Evolutionary conservation across 768 basidiomycete species (phyloP).

Genomic region (Rhodotorula paludigena): DNA sequence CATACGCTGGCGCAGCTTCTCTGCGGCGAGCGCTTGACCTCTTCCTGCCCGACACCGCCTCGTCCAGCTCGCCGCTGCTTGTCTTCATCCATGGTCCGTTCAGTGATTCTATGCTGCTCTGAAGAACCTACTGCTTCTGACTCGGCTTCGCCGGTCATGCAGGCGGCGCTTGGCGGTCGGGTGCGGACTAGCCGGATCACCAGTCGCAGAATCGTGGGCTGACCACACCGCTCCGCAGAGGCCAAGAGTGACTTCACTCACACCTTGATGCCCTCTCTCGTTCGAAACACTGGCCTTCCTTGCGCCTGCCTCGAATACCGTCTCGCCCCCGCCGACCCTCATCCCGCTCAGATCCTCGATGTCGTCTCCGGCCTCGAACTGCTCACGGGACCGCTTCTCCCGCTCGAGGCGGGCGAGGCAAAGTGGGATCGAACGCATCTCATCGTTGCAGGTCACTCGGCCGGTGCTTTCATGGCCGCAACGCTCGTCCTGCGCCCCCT

Average conservation of each 20-base stretch:
- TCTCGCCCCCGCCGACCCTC: constrained; percentile 18
- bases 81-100: constrained; percentile 33
- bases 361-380: constrained; percentile 28
- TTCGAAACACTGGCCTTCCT: constrained; percentile 17
- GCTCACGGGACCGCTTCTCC: constrained; percentile 11
- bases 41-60: constrained; percentile 6
- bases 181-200: neutral
- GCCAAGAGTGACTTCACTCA: constrained; percentile 26
- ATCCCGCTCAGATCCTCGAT: constrained; percentile 28
- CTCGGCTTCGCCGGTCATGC: neutral
- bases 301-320: constrained; percentile 35
- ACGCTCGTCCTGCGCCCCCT: constrained; percentile 20
- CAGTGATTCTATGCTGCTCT: no score
- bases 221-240: neutral
- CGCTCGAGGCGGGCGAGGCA: constrained; percentile 2
- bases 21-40: constrained; percentile 26
- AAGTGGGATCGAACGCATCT: constrained; percentile 19
- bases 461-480: constrained; percentile 33
- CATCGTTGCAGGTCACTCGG: constrained; percentile 31
- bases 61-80: constrained; percentile 12
- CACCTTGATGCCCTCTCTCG: constrained; percentile 15
- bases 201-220: no score
- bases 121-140: neutral
- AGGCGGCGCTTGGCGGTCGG: constrained; percentile 33
- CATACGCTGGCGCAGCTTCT: constrained; percentile 9